Percentiles rank a stretch among this genome's conserved stretches.
Conservation (phyloP, 331 rosid species). For the Pyrus hybrid region DNA sequence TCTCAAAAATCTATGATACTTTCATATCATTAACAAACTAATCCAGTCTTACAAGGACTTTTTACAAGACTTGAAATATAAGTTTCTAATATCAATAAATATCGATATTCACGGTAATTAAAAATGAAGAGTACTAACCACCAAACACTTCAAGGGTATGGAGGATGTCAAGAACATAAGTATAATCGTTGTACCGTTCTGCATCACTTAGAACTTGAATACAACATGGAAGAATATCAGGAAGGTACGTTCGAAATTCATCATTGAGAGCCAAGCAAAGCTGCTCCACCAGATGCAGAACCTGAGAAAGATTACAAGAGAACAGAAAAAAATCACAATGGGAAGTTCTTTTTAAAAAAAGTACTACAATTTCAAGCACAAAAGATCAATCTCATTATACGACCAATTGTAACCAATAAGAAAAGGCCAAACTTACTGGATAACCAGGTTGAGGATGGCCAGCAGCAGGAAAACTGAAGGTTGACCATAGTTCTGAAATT, state of each 20-base stretch:
- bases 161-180: constrained; percentile 90
- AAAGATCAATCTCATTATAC: neutral
- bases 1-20: neutral
- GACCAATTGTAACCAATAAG: constrained; percentile 11
- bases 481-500: constrained; percentile 76
- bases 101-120: neutral
- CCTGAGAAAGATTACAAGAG: constrained; percentile 34
- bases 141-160: constrained; percentile 93
- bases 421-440: constrained; percentile 54
- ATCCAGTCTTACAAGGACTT: neutral
- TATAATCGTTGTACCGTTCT: constrained; percentile 84
- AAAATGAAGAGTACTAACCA: constrained; percentile 52
- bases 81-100: neutral
- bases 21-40: neutral
- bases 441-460: constrained; percentile 69
- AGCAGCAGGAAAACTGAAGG: constrained; percentile 72
- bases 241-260: constrained; percentile 87
- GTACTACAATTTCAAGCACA: neutral
- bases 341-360: too few species aligned
- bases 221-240: constrained; percentile 80
- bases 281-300: constrained; percentile 91
- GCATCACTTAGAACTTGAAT: constrained; percentile 95
- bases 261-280: constrained; percentile 97
- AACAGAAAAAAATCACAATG: neutral
- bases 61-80: neutral